These are phyloP conservation scores for Wickerhamiella australiensis DNA, from an alignment of 805 yeast species.

Conservation along the genomic window DNA sequence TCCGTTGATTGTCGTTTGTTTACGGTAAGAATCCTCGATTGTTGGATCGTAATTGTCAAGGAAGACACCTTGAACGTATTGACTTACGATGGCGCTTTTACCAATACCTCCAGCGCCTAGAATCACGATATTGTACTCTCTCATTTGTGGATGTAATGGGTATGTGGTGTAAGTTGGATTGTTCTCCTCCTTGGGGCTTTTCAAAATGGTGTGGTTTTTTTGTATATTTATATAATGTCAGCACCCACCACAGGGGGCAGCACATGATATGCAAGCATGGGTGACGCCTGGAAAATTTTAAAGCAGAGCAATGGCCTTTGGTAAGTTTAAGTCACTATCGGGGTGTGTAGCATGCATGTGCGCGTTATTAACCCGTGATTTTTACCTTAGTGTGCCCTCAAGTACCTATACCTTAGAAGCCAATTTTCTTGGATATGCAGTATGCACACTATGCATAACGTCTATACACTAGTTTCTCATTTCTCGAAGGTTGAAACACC, in stretches of 20 bases:
- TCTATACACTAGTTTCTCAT: background rate
- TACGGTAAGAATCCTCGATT: conserved; percentile 88
- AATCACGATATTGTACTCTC: conserved; percentile 80
- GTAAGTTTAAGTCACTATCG: no score
- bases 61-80: conserved; percentile 81
- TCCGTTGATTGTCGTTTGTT: conserved; percentile 78
- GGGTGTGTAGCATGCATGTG: no score
- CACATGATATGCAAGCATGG: background rate
- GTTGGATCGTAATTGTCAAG: conserved; percentile 93
- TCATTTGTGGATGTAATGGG: conserved; percentile 13
- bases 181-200: background rate
- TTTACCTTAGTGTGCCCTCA: background rate
- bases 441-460: background rate
- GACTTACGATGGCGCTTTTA: conserved; percentile 84
- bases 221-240: background rate
- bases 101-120: conserved; percentile 98
- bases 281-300: background rate
- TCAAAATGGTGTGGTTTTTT: no score
- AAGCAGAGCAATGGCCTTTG: no score
- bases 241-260: conserved; percentile 2
- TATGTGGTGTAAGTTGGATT: conserved; percentile 9
- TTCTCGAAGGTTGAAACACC: background rate
- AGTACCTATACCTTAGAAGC: background rate
- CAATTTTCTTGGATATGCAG: background rate
- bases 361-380: background rate